Percentiles rank a stretch among this genome's conserved stretches.
These are phyloP conservation scores for Alnus glutinosa DNA, from an alignment of 306 rosid species.

Conservation along the genomic window DNA sequence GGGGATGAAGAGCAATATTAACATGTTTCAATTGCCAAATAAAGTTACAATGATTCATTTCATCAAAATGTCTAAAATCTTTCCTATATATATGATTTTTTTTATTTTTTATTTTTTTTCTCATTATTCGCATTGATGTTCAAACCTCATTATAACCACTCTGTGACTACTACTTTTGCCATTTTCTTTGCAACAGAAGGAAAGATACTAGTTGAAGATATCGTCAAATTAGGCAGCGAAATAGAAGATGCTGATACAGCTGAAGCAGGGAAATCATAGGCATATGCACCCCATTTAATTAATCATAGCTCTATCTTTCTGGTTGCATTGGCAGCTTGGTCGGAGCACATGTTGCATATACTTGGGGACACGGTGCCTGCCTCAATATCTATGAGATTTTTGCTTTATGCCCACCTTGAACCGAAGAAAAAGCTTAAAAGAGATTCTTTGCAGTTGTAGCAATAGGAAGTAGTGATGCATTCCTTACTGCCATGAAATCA, in stretches of 20 bases:
- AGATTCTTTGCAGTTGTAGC: neutral
- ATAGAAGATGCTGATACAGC: slow-evolving; percentile 31
- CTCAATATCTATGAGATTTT: neutral
- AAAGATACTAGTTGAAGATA: slow-evolving; percentile 48
- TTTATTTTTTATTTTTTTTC: neutral
- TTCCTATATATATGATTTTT: no score
- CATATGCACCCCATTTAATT: neutral
- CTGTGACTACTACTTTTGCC: neutral
- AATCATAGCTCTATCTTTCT: neutral
- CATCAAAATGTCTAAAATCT: no score
- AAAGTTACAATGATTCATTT: neutral
- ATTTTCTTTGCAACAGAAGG: slow-evolving; percentile 37
- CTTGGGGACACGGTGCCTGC: neutral
- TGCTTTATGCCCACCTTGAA: neutral
- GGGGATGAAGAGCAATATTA: neutral
- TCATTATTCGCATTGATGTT: neutral
- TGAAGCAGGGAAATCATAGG: slow-evolving; percentile 29
- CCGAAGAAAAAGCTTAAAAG: neutral
- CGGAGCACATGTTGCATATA: neutral
- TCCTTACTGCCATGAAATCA: neutral
- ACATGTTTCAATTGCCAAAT: neutral
- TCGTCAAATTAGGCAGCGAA: slow-evolving; percentile 37
- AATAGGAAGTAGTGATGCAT: neutral
- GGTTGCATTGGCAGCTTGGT: neutral
- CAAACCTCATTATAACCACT: neutral